phyloP scores from a whole-genome alignment of 176 grass and related monocot species.

The Hyparrhenia diplandra region DNA sequence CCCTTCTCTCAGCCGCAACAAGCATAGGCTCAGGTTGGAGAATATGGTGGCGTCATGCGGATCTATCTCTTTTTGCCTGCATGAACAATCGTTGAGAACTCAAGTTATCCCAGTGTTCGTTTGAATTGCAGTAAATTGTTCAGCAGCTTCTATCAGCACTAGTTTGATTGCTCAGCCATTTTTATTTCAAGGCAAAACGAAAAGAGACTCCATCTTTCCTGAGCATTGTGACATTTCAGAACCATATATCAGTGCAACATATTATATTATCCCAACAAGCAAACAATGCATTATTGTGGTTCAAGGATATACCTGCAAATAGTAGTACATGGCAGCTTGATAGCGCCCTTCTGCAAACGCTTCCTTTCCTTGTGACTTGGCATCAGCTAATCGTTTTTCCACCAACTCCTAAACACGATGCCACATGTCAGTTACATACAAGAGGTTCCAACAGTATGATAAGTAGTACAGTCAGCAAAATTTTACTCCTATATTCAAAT shows the following conservation, averaged over 20 bases:
- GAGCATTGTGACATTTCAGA: not conserved
- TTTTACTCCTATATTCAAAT: not conserved
- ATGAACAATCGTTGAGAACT: not conserved
- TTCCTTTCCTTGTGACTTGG: not conserved
- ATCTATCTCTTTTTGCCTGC: not conserved
- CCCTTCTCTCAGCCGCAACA: not conserved
- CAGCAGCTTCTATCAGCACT: no score
- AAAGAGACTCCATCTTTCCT: not conserved
- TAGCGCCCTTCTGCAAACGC: not conserved
- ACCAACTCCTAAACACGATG: not conserved
- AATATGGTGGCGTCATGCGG: not conserved
- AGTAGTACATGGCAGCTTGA: not conserved
- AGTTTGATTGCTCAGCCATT: not conserved
- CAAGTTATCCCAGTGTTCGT: not conserved
- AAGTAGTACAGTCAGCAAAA: not conserved
- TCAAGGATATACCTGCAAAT: not conserved
- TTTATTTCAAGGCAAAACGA: not conserved
- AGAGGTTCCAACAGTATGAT: not conserved
- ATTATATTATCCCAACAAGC: not conserved
- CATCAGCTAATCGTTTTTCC: not conserved
- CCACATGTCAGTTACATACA: not conserved
- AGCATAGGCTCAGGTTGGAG: not conserved
- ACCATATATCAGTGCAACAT: not conserved
- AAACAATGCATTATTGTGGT: not conserved
- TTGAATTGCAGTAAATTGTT: not conserved